Conservation (phyloP, 1,284 basidiomycete species). For the Inonotus hispidus region DNA sequence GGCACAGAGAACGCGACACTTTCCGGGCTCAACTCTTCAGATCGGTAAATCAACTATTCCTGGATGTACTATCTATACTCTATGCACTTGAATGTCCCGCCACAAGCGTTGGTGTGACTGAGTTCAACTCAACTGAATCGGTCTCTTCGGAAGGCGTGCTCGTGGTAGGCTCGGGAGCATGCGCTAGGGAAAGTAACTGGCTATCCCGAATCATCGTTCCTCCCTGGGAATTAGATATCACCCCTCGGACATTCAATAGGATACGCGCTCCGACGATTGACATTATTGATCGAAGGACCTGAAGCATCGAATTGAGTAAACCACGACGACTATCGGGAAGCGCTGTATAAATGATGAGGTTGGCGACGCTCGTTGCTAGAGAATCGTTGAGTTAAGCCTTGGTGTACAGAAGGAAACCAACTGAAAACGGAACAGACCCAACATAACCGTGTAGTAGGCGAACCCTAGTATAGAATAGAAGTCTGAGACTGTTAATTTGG, state of each 20-base stretch:
- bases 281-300: constrained; percentile 5
- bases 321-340: background rate
- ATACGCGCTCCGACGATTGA: constrained; percentile 7
- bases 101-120: background rate
- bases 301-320: background rate
- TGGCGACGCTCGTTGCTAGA: constrained; percentile 3
- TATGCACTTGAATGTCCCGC: background rate
- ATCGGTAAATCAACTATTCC: no score
- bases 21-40: no score
- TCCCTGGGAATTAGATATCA: background rate
- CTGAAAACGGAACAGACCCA: background rate
- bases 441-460: constrained; percentile 6
- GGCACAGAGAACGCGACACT: no score
- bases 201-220: background rate
- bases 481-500: no score
- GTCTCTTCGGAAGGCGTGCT: background rate
- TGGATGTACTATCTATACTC: no score
- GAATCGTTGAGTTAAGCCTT: background rate
- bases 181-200: background rate
- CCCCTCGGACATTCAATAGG: constrained; percentile 8
- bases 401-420: background rate
- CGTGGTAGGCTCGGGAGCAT: background rate
- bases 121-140: background rate
- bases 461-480: background rate
- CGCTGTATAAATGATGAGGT: constrained; percentile 6